A percentile compares a stretch with the other conserved stretches of the same genome.
Evolutionary conservation across 2,329 filamentous ascomycete genomes (phyloP).

Genomic region (Fusarium begoniae): DNA sequence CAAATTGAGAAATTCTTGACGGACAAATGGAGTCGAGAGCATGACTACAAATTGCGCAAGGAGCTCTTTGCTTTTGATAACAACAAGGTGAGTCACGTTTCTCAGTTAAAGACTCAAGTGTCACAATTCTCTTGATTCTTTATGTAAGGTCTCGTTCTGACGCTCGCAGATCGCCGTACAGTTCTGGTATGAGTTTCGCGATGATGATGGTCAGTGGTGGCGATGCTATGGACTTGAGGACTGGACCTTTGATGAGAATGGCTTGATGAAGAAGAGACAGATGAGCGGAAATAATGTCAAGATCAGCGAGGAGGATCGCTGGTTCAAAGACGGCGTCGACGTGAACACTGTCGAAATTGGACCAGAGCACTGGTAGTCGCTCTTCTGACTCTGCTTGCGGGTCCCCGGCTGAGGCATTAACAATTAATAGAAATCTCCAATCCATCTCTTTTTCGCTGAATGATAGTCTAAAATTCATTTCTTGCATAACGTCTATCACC

Average conservation of each 20-base stretch:
- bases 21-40: constrained; percentile 78
- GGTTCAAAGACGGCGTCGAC: constrained; percentile 76
- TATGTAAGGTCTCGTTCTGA: neutral
- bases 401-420: neutral
- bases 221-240: constrained; percentile 87
- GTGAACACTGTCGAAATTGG: constrained; percentile 72
- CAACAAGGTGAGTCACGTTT: constrained; percentile 59
- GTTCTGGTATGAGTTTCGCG: constrained; percentile 89
- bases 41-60: constrained; percentile 78
- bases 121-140: fast-evolving
- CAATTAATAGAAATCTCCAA: neutral
- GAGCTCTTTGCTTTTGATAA: constrained; percentile 82
- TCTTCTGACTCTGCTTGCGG: neutral
- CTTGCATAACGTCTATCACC: neutral
- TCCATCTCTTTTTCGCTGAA: neutral
- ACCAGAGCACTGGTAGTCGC: constrained; percentile 22
- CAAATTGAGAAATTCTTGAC: constrained; percentile 74
- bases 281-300: constrained; percentile 80
- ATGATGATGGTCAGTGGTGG: constrained; percentile 79
- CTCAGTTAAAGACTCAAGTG: fast-evolving
- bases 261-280: constrained; percentile 76
- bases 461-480: neutral
- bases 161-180: constrained; percentile 76
- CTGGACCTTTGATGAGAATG: constrained; percentile 77
- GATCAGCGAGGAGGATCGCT: constrained; percentile 69